phyloP scores from a whole-genome alignment of 371 early-diverging fungal genomes.

The Phascolomyces articulosus region DNA sequence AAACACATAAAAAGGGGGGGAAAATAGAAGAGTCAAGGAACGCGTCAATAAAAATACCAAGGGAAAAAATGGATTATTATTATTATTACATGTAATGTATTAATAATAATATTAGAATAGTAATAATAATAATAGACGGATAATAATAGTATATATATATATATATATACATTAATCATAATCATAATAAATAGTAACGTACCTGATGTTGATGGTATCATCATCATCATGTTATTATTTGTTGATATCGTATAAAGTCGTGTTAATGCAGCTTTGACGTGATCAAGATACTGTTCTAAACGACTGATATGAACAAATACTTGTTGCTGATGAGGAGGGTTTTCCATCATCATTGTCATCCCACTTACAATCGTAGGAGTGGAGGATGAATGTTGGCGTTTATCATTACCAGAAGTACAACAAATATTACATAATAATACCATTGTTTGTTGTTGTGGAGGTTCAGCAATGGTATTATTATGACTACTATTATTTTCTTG shows the following conservation, averaged over 20 bases:
- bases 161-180: too few relatives aligned
- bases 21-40: not conserved
- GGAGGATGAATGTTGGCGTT: not conserved
- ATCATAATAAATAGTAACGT: not conserved
- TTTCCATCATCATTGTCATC: too few relatives aligned
- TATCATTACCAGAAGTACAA: conserved; percentile 23
- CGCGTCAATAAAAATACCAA: not conserved
- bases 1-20: too few relatives aligned
- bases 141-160: too few relatives aligned
- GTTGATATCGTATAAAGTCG: conserved; percentile 68
- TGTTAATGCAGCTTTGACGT: conserved; percentile 76
- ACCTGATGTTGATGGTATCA: not conserved
- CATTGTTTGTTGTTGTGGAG: conserved; percentile 16
- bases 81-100: too few relatives aligned
- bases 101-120: too few relatives aligned
- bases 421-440: conserved; percentile 44
- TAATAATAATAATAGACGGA: too few relatives aligned
- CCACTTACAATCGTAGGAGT: not conserved
- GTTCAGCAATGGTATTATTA: not conserved
- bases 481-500: too few relatives aligned
- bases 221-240: conserved; percentile 25
- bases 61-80: not conserved
- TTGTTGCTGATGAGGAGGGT: not conserved
- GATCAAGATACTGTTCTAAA: conserved; percentile 83
- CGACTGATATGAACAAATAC: conserved; percentile 7